phyloP scores from a whole-genome alignment of 1,139 yeast species.

The Hyphopichia buzzinii region DNA sequence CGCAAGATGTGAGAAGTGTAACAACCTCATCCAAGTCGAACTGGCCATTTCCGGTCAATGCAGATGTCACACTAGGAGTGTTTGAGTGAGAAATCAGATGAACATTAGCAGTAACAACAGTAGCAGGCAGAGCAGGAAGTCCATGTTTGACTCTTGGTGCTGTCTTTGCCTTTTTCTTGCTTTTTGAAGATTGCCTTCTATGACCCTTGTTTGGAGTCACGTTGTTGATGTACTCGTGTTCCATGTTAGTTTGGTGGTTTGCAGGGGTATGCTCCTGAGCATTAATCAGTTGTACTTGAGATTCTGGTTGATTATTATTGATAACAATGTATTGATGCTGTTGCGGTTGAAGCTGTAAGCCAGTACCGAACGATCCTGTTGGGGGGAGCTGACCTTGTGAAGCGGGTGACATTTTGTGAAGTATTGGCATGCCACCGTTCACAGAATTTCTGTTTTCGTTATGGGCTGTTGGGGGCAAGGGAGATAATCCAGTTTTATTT shows the following conservation, averaged over 20 bases:
- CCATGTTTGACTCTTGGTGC: background rate
- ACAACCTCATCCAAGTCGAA: slow-evolving; percentile 27
- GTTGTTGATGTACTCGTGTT: background rate
- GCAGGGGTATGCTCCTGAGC: background rate
- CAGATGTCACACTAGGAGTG: slow-evolving; percentile 1
- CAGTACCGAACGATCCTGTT: background rate
- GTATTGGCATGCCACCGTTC: slow-evolving; percentile 1
- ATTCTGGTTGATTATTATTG: background rate
- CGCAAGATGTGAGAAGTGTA: slow-evolving; percentile 24
- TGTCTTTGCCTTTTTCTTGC: slow-evolving; percentile 4
- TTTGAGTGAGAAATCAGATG: slow-evolving; percentile 1
- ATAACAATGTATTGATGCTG: background rate
- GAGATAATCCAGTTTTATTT: background rate
- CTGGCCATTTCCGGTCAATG: slow-evolving; percentile 5
- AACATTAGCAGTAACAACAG: slow-evolving; percentile 5
- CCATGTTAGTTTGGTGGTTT: background rate
- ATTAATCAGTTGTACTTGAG: background rate
- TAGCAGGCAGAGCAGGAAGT: slow-evolving; percentile 3
- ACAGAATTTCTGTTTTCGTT: slow-evolving; percentile 1
- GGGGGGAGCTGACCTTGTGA: background rate
- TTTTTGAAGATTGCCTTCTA: slow-evolving; percentile 1
- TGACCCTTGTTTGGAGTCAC: background rate
- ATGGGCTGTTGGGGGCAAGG: background rate
- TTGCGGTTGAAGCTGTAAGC: background rate
- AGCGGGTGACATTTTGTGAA: too few species aligned